Evolutionary conservation across 371 early-diverging fungal species (phyloP).

Genomic region (Mortierella sp.): DNA sequence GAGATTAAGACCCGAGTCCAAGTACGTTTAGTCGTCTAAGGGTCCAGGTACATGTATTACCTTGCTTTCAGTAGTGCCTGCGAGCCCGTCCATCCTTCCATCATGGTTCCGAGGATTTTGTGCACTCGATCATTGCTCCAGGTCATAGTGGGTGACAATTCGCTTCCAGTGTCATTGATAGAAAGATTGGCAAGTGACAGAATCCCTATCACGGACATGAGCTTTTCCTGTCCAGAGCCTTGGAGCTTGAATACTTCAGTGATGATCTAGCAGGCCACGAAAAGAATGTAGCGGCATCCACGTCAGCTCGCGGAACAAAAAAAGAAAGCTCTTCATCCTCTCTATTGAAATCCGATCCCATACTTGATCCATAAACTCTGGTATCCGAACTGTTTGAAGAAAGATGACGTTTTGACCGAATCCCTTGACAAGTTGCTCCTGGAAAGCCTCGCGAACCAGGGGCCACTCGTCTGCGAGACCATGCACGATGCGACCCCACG

Average conservation of each 20-base stretch:
- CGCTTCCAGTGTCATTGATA: not conserved
- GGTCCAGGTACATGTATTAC: slow-evolving; percentile 1
- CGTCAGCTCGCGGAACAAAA: not conserved
- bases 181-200: not conserved
- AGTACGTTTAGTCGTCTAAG: no score
- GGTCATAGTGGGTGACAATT: not conserved
- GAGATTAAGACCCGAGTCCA: no score
- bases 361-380: slow-evolving; percentile 24
- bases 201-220: not conserved
- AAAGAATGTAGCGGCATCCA: not conserved
- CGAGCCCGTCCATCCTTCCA: slow-evolving; percentile 4
- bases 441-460: slow-evolving; percentile 38
- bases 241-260: not conserved
- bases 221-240: not conserved
- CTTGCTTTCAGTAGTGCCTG: slow-evolving; percentile 3
- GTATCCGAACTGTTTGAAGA: not conserved
- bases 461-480: slow-evolving; percentile 40
- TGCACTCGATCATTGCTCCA: slow-evolving; percentile 10
- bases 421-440: slow-evolving; percentile 23
- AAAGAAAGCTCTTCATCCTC: no score
- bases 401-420: not conserved
- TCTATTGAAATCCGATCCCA: no score
- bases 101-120: not conserved
- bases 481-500: slow-evolving; percentile 22
- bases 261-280: slow-evolving; percentile 6